Evolutionary conservation across 1,284 basidiomycete species (phyloP), one percentile per base, ranked within the genome.

Genomic region (Leccinum subrobustum): DNA sequence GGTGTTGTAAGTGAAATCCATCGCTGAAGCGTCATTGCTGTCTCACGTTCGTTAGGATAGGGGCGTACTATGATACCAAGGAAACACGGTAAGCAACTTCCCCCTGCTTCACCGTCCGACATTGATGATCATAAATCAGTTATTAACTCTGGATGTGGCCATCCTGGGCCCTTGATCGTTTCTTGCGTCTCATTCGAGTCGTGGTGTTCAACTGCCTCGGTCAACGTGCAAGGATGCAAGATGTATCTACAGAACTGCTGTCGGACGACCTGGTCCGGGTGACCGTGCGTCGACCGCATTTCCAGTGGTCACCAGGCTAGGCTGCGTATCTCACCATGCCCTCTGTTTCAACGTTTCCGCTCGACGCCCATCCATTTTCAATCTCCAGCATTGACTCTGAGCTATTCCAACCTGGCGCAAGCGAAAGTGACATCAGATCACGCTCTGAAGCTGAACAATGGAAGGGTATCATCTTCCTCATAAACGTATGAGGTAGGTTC

Each of bases 151-250:
- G 81, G 63, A 67, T 83, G 27, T 84, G 83, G 83, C 85, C 86
- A 4, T 77, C 79, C 2, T 91, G 88, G 88, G 86, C 76, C 0
- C 69, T 88, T 52, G 89, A 91, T 69, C 82, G 88, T 27, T 59
- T 81, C 42, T 65, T 87, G 58, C 83, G 87, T 12, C 23, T 80
- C 16, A 61, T 78, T 9, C 82, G 86, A 16, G 70, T 88, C 6
- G 63, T 84, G 52, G 62, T 80, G 37, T 78, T 79, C 74, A 89
- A 89, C 73, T 63, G 73, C 54, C 54, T 67, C 57, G 6, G 62
- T 57, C 60, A 58, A 2, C 63, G 64, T 16, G 58, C 63, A 0
- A 52, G 20, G 8, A 53, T 63, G 20, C 68, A 72, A 58, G 69
- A 72, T 23, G 72, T 73, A 6, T 39, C 62, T 6, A 64, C 60